Percentiles rank a stretch among this genome's conserved stretches.
These are phyloP conservation scores for Colletotrichum cordylinicola DNA, from an alignment of 2,329 filamentous ascomycete species.

Conservation along the genomic window DNA sequence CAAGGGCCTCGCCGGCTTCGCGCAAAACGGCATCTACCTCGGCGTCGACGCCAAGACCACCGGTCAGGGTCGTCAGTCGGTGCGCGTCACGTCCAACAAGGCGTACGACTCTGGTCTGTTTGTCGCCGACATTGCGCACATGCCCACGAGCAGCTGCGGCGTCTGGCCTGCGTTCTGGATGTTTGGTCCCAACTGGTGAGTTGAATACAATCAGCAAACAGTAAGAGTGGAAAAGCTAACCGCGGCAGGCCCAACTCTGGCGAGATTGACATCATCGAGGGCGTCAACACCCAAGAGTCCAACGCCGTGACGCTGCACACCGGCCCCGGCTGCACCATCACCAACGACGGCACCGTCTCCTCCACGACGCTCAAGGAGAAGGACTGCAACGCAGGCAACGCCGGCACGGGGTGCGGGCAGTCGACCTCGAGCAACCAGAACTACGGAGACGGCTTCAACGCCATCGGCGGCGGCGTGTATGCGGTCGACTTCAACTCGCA, in stretches of 20 bases:
- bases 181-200: conserved; percentile 69
- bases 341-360: conserved; percentile 50
- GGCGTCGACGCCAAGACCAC: conserved; percentile 71
- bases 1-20: conserved; percentile 63
- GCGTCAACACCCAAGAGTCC: conserved; percentile 67
- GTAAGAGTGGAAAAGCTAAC: background rate
- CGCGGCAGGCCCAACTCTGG: conserved; percentile 58
- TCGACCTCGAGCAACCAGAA: conserved; percentile 54
- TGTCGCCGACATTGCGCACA: conserved; percentile 75
- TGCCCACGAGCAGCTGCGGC: conserved; percentile 75
- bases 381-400: conserved; percentile 63
- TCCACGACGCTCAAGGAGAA: conserved; percentile 49
- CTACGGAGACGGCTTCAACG: conserved; percentile 76
- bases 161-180: conserved; percentile 79
- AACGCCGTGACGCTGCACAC: conserved; percentile 76
- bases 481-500: conserved; percentile 77
- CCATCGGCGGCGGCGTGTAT: conserved; percentile 71
- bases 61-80: conserved; percentile 68
- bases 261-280: conserved; percentile 84
- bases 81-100: conserved; percentile 72
- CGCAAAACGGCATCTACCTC: conserved; percentile 65
- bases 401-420: conserved; percentile 66
- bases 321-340: conserved; percentile 61
- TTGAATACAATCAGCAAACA: background rate
- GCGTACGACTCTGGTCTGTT: conserved; percentile 74